phyloP scores from a whole-genome alignment of 2,329 filamentous ascomycete genomes.

The Ophiognomonia clavigignenti-juglandacearum region DNA sequence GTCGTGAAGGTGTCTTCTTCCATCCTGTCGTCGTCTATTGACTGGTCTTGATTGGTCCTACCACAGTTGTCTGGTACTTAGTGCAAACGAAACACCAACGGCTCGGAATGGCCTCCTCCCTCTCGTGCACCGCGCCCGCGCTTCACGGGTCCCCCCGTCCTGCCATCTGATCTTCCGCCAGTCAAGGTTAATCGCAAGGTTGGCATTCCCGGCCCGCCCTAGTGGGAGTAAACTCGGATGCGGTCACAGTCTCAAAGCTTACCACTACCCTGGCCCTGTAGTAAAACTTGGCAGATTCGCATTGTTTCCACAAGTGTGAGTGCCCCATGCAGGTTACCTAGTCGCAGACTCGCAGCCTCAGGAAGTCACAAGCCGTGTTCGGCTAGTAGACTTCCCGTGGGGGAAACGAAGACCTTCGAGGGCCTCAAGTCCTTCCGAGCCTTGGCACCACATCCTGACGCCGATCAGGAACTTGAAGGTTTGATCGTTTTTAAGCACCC shows the following conservation, averaged over 20 bases:
- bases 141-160: neutral
- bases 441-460: conserved; percentile 11
- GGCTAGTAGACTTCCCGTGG: conserved; percentile 13
- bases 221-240: neutral
- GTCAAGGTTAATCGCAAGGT: conserved; percentile 2
- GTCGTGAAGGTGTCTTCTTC: no score
- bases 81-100: neutral
- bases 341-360: no score
- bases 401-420: conserved; percentile 3
- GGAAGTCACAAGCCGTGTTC: conserved; percentile 9
- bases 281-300: neutral
- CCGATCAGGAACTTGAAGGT: conserved; percentile 13
- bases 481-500: conserved; percentile 15
- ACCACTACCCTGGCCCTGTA: neutral
- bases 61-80: no score
- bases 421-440: conserved; percentile 6
- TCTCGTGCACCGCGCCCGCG: neutral
- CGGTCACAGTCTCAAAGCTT: neutral
- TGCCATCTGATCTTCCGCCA: conserved; percentile 11
- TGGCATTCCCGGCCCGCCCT: neutral
- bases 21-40: no score
- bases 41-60: no score
- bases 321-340: no score
- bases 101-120: neutral
- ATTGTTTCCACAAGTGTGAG: conserved; percentile 1